phyloP scores from a whole-genome alignment of 805 yeast genomes.

The Teunomyces lycoperdinae region DNA sequence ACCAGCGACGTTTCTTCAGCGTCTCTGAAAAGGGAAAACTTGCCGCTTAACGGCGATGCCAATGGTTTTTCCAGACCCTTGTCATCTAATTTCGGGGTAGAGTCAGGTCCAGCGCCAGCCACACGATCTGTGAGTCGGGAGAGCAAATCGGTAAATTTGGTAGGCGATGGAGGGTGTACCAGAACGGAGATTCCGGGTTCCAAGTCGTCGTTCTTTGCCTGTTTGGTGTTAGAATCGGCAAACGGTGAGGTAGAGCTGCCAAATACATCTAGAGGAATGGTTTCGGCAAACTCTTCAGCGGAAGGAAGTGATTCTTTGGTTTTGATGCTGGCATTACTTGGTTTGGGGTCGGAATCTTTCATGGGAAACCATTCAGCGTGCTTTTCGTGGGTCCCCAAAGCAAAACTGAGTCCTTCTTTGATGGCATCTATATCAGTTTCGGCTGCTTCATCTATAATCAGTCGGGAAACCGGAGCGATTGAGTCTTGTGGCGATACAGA shows the following conservation, averaged over 20 bases:
- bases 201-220: constrained; percentile 8
- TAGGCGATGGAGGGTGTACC: constrained; percentile 14
- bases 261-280: constrained; percentile 16
- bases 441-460: constrained; percentile 24
- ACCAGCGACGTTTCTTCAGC: neutral
- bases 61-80: neutral
- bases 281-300: constrained; percentile 11
- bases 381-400: constrained; percentile 26
- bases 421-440: constrained; percentile 31
- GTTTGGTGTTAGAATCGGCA: neutral
- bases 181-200: constrained; percentile 18
- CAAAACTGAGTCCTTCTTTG: constrained; percentile 31
- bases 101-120: constrained; percentile 28
- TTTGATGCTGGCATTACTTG: constrained; percentile 2
- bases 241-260: constrained; percentile 5
- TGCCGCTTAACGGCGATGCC: constrained; percentile 7
- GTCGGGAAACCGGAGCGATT: constrained; percentile 3
- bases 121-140: constrained; percentile 33
- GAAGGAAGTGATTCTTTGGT: neutral
- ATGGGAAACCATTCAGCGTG: constrained; percentile 32
- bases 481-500: neutral
- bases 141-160: constrained; percentile 22
- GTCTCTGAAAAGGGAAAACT: constrained; percentile 8
- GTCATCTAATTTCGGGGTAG: neutral
- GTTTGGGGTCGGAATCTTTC: neutral